Percentiles rank a stretch among this genome's conserved stretches.
Evolutionary conservation across 495 filamentous ascomycete genomes (phyloP).

Genomic region (Aspergillus affinis): DNA sequence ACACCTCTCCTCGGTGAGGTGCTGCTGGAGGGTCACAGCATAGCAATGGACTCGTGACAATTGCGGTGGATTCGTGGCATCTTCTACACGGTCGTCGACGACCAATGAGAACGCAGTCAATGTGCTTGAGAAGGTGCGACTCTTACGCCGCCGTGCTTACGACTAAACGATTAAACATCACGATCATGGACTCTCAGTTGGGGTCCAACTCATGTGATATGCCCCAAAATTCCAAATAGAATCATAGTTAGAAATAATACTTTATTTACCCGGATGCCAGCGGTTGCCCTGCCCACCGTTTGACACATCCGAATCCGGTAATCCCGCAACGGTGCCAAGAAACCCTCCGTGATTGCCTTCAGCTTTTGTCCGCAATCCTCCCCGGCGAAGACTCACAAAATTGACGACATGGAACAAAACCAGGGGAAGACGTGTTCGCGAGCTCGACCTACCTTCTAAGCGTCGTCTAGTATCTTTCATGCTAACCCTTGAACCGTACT

Average conservation of each 20-base stretch:
- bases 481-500: not conserved
- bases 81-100: not conserved
- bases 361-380: slow-evolving; percentile 1
- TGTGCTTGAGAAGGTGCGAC: not conserved
- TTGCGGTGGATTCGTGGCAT: not conserved
- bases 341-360: slow-evolving; percentile 1
- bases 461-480: not conserved
- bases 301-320: slow-evolving; percentile 32
- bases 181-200: not conserved
- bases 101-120: not conserved
- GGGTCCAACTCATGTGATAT: not conserved
- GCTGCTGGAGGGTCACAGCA: not conserved
- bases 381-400: not conserved
- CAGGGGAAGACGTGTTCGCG: not conserved
- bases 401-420: not conserved
- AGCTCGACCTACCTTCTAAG: not conserved
- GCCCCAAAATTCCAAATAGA: not conserved
- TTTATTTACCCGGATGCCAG: slow-evolving; percentile 14
- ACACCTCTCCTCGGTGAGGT: not conserved
- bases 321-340: slow-evolving; percentile 43
- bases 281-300: slow-evolving; percentile 41
- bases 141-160: not conserved
- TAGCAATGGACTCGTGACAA: not conserved
- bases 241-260: not conserved
- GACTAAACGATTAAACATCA: not conserved